Percentiles rank a stretch among this genome's conserved stretches.
Conservation (phyloP, 495 filamentous ascomycete genomes). For the Aspergillus diversus region DNA sequence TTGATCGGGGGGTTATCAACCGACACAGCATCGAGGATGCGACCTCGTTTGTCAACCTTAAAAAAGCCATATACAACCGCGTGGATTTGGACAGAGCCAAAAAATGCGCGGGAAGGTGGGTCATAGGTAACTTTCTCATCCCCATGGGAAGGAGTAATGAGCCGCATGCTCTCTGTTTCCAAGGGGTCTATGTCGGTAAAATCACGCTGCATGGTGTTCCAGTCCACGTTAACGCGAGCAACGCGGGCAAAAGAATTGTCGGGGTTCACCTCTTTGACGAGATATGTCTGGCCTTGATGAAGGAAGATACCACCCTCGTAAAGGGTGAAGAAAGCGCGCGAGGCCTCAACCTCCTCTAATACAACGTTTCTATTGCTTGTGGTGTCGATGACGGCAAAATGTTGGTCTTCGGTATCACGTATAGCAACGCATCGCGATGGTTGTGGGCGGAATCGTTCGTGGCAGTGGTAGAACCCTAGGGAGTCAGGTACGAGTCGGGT, state of each 20-base stretch:
- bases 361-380: constrained; percentile 81
- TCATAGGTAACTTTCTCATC: not conserved
- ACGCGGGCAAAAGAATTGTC: constrained; percentile 76
- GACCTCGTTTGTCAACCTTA: constrained; percentile 80
- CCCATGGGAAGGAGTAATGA: constrained; percentile 45
- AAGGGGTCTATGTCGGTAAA: constrained; percentile 94
- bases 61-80: constrained; percentile 94
- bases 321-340: constrained; percentile 91
- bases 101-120: constrained; percentile 68
- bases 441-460: constrained; percentile 82
- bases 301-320: constrained; percentile 98
- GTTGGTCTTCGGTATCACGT: constrained; percentile 87
- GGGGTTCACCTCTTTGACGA: constrained; percentile 86
- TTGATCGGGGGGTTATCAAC: constrained; percentile 93
- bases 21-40: constrained; percentile 88
- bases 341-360: constrained; percentile 94
- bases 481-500: constrained; percentile 76
- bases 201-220: constrained; percentile 91
- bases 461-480: constrained; percentile 85
- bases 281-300: constrained; percentile 89
- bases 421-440: constrained; percentile 86
- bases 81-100: constrained; percentile 79
- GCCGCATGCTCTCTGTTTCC: constrained; percentile 81
- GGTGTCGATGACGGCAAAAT: constrained; percentile 91
- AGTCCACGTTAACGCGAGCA: constrained; percentile 85